Conservation (phyloP, 2,329 filamentous ascomycete species). For the Diaporthe helianthi region DNA sequence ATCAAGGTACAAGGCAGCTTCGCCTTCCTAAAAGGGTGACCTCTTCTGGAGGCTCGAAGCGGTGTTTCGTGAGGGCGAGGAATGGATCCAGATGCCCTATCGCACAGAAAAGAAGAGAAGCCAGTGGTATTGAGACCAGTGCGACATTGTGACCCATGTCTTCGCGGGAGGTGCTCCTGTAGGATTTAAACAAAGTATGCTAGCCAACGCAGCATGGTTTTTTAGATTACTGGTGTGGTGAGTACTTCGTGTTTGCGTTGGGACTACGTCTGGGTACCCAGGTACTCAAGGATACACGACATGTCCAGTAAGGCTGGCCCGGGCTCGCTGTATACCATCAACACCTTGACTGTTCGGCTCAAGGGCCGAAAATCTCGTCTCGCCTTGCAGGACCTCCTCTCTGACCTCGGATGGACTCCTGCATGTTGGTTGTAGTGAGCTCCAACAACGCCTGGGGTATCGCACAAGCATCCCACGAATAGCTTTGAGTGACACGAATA, state of each 20-base stretch:
- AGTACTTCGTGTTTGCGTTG: not conserved
- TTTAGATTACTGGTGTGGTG: not conserved
- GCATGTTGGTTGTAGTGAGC: not conserved
- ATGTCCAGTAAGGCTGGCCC: not conserved
- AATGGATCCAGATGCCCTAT: not conserved
- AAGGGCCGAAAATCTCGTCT: not conserved
- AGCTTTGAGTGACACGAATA: not conserved
- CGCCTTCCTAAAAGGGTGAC: constrained; percentile 4
- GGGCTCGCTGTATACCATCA: not conserved
- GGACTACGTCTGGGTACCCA: not conserved
- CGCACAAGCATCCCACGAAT: not conserved
- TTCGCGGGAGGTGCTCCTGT: not conserved
- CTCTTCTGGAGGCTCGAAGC: not conserved
- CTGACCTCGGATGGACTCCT: not conserved
- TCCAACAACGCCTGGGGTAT: not conserved
- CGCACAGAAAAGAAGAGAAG: not conserved
- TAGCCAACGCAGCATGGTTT: not conserved
- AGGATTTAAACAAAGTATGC: not conserved
- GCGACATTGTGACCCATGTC: not conserved
- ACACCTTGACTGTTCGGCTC: not conserved
- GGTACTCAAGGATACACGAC: not conserved
- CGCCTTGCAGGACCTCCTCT: not conserved
- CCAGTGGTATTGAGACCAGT: not conserved
- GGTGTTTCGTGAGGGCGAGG: not conserved
- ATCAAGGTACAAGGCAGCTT: not conserved